Conservation (phyloP, 2,329 filamentous ascomycete species). For the Penicillium sp. region DNA sequence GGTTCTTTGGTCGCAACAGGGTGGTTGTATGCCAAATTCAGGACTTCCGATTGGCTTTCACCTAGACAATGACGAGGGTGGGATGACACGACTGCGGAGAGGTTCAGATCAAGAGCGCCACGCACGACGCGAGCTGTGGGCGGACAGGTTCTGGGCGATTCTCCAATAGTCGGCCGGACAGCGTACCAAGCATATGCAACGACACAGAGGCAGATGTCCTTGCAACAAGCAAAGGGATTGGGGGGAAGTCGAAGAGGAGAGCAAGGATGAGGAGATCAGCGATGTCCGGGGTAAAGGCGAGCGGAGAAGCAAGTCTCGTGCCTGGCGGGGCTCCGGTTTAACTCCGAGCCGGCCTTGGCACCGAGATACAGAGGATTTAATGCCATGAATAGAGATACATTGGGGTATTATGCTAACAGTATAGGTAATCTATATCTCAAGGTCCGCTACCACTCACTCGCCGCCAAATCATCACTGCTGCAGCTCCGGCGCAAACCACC, state of each 20-base stretch:
- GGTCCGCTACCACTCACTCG: slow-evolving; percentile 40
- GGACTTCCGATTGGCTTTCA: neutral
- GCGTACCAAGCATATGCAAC: neutral
- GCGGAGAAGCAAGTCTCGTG: slow-evolving; percentile 20
- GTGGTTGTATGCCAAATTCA: neutral
- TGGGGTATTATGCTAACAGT: slow-evolving; percentile 18
- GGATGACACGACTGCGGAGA: neutral
- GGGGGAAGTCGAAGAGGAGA: neutral
- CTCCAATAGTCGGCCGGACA: neutral
- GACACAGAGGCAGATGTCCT: slow-evolving; percentile 1
- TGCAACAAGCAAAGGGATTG: neutral
- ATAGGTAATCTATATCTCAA: slow-evolving; percentile 16
- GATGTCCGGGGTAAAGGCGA: slow-evolving; percentile 19
- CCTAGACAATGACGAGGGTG: neutral
- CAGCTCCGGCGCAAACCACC: slow-evolving; percentile 57
- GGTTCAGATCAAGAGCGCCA: neutral
- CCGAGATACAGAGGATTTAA: neutral
- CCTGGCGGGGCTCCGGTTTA: slow-evolving; percentile 16
- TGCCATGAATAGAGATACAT: neutral
- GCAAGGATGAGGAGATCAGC: slow-evolving; percentile 11
- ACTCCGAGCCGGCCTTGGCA: slow-evolving; percentile 13
- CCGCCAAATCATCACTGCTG: slow-evolving; percentile 61
- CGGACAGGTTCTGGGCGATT: neutral
- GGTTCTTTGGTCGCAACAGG: neutral
- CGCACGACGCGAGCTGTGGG: neutral